Evolutionary conservation across 2,329 filamentous ascomycete genomes (phyloP).

Genomic region (Rhynchosporium agropyri): DNA sequence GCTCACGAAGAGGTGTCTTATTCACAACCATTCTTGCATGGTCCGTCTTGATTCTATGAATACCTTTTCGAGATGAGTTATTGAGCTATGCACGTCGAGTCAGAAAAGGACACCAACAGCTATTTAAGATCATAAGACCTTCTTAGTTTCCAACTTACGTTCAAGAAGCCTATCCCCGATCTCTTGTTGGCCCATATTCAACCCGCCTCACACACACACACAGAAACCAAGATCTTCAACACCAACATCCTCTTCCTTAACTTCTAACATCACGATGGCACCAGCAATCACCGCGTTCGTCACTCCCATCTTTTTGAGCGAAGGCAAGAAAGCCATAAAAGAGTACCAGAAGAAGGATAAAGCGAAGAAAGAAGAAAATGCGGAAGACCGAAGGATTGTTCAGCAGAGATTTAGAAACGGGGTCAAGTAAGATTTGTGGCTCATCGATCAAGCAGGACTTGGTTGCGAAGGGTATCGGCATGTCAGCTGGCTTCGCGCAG

Average conservation of each 20-base stretch:
- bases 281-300: neutral
- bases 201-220: neutral
- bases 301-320: neutral
- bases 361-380: neutral
- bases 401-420: neutral
- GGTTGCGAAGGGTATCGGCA: neutral
- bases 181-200: too few species aligned
- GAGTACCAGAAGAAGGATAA: neutral
- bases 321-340: neutral
- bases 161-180: too few species aligned
- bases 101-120: too few species aligned
- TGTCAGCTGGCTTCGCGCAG: neutral
- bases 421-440: neutral
- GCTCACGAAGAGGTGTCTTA: too few species aligned
- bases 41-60: too few species aligned
- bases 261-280: neutral
- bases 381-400: neutral
- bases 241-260: neutral
- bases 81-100: too few species aligned
- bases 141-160: too few species aligned
- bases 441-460: neutral
- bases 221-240: neutral
- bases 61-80: too few species aligned
- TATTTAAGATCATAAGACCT: too few species aligned
- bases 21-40: too few species aligned